These are phyloP conservation scores for Paulownia fortunei DNA, from an alignment of 257 asterid genomes.

Conservation along the genomic window DNA sequence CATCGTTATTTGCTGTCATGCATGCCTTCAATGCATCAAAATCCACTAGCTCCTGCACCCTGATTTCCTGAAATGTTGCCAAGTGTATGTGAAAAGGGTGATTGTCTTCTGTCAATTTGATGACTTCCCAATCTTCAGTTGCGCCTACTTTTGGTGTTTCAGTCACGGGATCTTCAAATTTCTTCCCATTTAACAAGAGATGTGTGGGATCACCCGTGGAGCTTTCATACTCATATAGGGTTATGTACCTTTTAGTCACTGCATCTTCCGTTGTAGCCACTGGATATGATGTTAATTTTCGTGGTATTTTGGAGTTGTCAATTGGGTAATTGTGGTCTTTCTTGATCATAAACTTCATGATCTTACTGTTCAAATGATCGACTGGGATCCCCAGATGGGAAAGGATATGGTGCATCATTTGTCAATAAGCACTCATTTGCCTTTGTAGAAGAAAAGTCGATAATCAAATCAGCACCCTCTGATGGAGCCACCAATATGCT, in stretches of 20 bases:
- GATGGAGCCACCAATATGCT: constrained; percentile 49
- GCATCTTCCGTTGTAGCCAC: constrained; percentile 15
- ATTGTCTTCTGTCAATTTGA: constrained; percentile 59
- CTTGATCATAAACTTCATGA: constrained; percentile 55
- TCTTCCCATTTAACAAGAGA: constrained; percentile 50
- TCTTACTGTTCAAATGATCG: constrained; percentile 43
- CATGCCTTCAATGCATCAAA: constrained; percentile 47
- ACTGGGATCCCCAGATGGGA: constrained; percentile 52
- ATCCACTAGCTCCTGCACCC: constrained; percentile 27
- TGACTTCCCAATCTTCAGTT: constrained; percentile 56
- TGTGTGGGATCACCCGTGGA: constrained; percentile 44
- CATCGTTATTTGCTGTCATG: constrained; percentile 48
- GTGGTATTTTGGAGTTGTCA: constrained; percentile 24
- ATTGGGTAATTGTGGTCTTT: background rate
- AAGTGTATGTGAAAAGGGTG: constrained; percentile 64
- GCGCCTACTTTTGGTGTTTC: constrained; percentile 59
- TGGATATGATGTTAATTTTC: constrained; percentile 13
- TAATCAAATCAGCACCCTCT: constrained; percentile 49
- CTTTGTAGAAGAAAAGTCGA: constrained; percentile 48
- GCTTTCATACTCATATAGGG: constrained; percentile 53
- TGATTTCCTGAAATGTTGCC: constrained; percentile 47
- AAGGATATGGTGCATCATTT: constrained; percentile 55
- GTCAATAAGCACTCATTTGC: constrained; percentile 28
- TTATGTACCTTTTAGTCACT: constrained; percentile 42
- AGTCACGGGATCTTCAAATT: constrained; percentile 47